Evolutionary conservation across 805 yeast species (phyloP).

Genomic region (Saccharomycopsis malanga): DNA sequence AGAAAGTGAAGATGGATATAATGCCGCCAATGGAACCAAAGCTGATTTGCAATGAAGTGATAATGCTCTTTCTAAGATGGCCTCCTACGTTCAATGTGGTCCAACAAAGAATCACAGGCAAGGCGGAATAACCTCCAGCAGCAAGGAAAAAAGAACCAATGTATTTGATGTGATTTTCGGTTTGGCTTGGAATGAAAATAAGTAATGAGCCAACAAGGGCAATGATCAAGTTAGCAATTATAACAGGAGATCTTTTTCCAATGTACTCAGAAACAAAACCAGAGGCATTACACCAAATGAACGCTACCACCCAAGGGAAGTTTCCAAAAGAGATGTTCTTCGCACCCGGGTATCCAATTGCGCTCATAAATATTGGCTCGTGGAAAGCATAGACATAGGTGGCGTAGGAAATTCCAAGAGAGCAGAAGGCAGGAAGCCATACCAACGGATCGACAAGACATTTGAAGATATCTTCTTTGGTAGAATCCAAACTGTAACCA

Average conservation of each 20-base stretch:
- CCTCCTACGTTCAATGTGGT: slow-evolving; percentile 33
- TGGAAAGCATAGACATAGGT: slow-evolving; percentile 20
- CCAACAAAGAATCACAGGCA: slow-evolving; percentile 68
- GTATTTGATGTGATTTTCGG: slow-evolving; percentile 38
- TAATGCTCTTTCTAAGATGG: slow-evolving; percentile 51
- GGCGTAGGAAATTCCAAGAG: slow-evolving; percentile 35
- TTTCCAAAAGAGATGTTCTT: slow-evolving; percentile 11
- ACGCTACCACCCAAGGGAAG: slow-evolving; percentile 20
- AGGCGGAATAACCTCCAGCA: slow-evolving; percentile 52
- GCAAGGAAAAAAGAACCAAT: slow-evolving; percentile 52
- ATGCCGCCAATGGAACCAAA: slow-evolving; percentile 66
- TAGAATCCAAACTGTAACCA: slow-evolving; percentile 41
- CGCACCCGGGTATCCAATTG: not conserved
- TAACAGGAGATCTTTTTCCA: slow-evolving; percentile 42
- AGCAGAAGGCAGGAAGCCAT: slow-evolving; percentile 50
- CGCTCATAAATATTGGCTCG: slow-evolving; percentile 16
- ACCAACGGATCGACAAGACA: slow-evolving; percentile 49
- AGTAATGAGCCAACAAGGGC: slow-evolving; percentile 50
- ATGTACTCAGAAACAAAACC: slow-evolving; percentile 53
- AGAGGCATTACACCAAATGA: slow-evolving; percentile 25
- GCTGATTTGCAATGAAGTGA: slow-evolving; percentile 56
- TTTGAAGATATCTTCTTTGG: slow-evolving; percentile 35
- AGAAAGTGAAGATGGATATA: slow-evolving; percentile 15
- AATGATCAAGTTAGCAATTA: slow-evolving; percentile 28
- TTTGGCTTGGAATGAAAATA: slow-evolving; percentile 26